phyloP scores from a whole-genome alignment of 495 filamentous ascomycete species.

The Tuber umbilicatum region DNA sequence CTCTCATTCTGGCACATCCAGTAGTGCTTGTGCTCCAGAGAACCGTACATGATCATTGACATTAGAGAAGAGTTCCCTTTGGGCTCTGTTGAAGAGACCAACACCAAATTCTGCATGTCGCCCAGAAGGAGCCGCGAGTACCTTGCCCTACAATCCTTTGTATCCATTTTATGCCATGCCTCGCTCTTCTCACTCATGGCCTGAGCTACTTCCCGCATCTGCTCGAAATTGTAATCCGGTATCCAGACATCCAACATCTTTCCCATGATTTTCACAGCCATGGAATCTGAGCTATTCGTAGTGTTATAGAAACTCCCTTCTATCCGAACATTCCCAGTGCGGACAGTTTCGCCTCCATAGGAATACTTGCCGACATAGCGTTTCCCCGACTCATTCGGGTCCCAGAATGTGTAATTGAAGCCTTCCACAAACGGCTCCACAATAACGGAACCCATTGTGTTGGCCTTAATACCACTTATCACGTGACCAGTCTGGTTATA shows the following conservation, averaged over 20 bases:
- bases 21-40: neutral
- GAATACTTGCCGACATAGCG: neutral
- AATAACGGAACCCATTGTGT: neutral
- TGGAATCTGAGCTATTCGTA: neutral
- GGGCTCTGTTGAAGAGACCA: neutral
- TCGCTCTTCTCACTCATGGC: neutral
- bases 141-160: neutral
- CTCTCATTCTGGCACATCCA: slow-evolving; percentile 35
- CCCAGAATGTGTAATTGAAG: neutral
- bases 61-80: neutral
- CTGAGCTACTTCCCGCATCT: neutral
- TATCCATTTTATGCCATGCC: neutral
- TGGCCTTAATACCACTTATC: neutral
- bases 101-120: neutral
- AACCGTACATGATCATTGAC: neutral
- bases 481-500: neutral
- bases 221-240: neutral
- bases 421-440: slow-evolving; percentile 1
- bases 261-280: neutral
- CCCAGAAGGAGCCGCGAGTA: neutral
- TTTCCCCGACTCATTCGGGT: neutral
- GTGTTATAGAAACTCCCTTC: neutral
- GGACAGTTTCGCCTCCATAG: neutral
- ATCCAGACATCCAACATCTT: neutral
- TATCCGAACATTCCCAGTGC: neutral